phyloP scores from a whole-genome alignment of 139 green algal species.

The Micromonas pusilla region DNA sequence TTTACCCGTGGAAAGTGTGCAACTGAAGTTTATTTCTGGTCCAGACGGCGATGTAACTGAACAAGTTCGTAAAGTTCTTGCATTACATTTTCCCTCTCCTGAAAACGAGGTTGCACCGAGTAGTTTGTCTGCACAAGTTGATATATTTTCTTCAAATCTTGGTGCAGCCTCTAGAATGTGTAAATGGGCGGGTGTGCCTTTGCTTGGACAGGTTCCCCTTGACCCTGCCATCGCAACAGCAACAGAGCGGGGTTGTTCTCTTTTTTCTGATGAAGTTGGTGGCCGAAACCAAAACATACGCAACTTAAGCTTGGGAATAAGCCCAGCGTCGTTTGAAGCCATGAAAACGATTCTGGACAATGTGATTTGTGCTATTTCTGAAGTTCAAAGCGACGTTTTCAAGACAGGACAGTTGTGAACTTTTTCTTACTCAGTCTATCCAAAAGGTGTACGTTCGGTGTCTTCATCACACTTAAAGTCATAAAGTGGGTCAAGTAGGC shows the following conservation, averaged over 20 bases:
- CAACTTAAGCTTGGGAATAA: too few relatives aligned
- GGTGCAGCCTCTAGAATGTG: conserved; percentile 9
- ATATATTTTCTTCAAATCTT: neutral
- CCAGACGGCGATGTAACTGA: neutral
- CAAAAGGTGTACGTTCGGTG: too few relatives aligned
- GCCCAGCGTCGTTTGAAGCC: too few relatives aligned
- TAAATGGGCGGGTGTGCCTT: neutral
- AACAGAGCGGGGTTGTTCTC: neutral
- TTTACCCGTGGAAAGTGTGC: neutral
- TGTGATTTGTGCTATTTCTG: too few relatives aligned
- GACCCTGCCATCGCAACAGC: conserved; percentile 10
- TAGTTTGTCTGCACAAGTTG: neutral
- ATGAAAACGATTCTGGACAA: too few relatives aligned
- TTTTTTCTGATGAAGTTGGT: too few relatives aligned
- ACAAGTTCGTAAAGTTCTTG: neutral
- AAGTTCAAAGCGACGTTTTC: too few relatives aligned
- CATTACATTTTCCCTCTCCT: neutral
- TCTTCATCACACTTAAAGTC: too few relatives aligned
- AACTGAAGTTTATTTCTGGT: neutral
- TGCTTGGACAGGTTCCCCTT: conserved; percentile 2
- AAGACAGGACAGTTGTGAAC: too few relatives aligned
- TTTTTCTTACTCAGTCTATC: too few relatives aligned
- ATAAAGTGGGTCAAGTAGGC: too few relatives aligned
- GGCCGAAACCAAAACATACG: too few relatives aligned
- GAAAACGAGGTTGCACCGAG: neutral